Conservation (phyloP, 2,329 filamentous ascomycete genomes). For the Raffaelea ambrosiae region DNA sequence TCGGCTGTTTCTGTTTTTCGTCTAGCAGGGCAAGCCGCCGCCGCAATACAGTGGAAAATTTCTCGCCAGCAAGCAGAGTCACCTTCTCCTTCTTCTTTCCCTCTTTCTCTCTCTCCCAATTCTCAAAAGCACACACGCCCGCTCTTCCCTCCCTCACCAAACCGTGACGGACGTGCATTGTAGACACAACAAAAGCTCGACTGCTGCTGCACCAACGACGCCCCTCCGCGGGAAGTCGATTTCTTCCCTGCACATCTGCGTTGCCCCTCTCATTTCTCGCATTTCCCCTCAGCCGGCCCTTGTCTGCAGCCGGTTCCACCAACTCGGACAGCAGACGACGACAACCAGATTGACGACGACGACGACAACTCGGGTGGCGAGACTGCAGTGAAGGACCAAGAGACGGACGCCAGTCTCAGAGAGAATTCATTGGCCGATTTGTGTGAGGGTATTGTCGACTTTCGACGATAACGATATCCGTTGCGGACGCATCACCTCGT, state of each 20-base stretch:
- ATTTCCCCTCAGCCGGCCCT: neutral
- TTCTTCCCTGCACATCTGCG: neutral
- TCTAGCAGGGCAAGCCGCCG: no score
- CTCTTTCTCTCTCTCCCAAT: neutral
- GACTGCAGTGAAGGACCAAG: no score
- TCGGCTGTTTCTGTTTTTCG: neutral
- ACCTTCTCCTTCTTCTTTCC: neutral
- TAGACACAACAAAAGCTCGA: no score
- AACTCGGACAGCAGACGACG: neutral
- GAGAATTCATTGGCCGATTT: no score
- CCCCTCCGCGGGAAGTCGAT: neutral
- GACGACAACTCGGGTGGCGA: neutral
- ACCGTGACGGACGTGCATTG: no score
- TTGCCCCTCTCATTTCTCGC: neutral
- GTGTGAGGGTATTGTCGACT: no score
- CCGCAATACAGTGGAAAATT: slow-evolving; percentile 1
- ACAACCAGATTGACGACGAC: neutral
- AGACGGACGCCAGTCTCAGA: no score
- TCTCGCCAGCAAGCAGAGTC: neutral
- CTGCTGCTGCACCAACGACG: no score
- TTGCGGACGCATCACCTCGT: no score
- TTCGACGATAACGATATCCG: no score
- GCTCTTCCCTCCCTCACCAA: neutral
- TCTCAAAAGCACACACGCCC: neutral
- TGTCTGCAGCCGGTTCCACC: neutral